phyloP scores from a whole-genome alignment of 2,329 filamentous ascomycete genomes.

The Dactylonectria estremocensis region DNA sequence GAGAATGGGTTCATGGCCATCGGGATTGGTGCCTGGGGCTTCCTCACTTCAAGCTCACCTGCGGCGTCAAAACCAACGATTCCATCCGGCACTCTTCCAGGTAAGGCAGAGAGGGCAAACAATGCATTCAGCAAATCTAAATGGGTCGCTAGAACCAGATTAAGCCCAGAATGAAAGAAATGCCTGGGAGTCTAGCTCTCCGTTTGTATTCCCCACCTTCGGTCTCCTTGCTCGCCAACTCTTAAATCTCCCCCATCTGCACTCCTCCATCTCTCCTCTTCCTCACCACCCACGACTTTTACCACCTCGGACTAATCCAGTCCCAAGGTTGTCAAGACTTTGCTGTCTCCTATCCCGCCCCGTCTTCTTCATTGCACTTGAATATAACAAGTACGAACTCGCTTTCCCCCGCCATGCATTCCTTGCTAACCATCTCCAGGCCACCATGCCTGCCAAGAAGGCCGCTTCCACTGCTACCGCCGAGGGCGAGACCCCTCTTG shows the following conservation, averaged over 20 bases:
- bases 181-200: background rate
- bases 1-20: background rate
- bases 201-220: background rate
- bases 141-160: background rate
- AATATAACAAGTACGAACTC: slow-evolving; percentile 22
- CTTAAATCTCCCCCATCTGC: background rate
- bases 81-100: background rate
- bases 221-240: background rate
- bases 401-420: no score
- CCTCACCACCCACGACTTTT: background rate
- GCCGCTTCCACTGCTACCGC: slow-evolving; percentile 25
- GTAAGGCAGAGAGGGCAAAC: background rate
- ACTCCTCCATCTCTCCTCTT: background rate
- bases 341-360: background rate
- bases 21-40: background rate
- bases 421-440: slow-evolving; percentile 5
- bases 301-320: background rate
- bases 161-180: background rate
- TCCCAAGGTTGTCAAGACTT: background rate
- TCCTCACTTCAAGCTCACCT: background rate
- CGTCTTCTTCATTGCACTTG: background rate
- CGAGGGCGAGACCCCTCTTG: slow-evolving; percentile 39
- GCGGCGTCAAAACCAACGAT: background rate
- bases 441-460: slow-evolving; percentile 54
- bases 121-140: background rate